Evolutionary conservation across 2,329 filamentous ascomycete species (phyloP).

Genomic region (Thielaviopsis musarum): DNA sequence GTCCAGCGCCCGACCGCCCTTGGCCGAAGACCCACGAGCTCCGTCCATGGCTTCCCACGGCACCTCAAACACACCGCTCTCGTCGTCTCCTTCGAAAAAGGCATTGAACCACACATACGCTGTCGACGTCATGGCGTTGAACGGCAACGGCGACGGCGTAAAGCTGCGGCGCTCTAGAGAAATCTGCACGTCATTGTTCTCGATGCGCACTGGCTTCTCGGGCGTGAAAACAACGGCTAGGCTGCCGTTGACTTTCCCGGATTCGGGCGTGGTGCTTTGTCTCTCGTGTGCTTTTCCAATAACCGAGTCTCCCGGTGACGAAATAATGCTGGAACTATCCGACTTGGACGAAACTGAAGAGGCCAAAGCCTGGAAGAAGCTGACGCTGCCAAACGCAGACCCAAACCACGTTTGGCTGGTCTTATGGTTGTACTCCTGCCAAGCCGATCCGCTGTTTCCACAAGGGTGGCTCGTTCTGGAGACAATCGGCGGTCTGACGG

Average conservation of each 20-base stretch:
- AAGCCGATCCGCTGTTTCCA: slow-evolving; percentile 6
- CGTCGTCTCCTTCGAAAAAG: slow-evolving; percentile 61
- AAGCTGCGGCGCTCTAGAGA: slow-evolving; percentile 76
- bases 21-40: slow-evolving; percentile 73
- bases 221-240: slow-evolving; percentile 69
- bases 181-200: slow-evolving; percentile 77
- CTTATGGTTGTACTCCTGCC: slow-evolving; percentile 11
- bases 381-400: slow-evolving; percentile 9
- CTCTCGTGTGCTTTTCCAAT: slow-evolving; percentile 3
- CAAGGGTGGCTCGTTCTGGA: slow-evolving; percentile 6
- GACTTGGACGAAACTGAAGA: slow-evolving; percentile 10
- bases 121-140: slow-evolving; percentile 81
- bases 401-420: slow-evolving; percentile 11
- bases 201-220: slow-evolving; percentile 46
- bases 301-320: slow-evolving; percentile 5
- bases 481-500: slow-evolving; percentile 3
- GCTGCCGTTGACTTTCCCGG: slow-evolving; percentile 38
- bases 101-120: slow-evolving; percentile 96
- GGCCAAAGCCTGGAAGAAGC: slow-evolving; percentile 11
- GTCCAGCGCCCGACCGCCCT: slow-evolving; percentile 70
- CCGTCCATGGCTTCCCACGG: slow-evolving; percentile 66
- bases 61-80: slow-evolving; percentile 45
- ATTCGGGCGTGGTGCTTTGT: slow-evolving; percentile 6
- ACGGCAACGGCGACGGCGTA: slow-evolving; percentile 56
- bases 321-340: slow-evolving; percentile 9